Conservation (phyloP, 2,329 filamentous ascomycete genomes). For the Zymoseptoria passerinii region DNA sequence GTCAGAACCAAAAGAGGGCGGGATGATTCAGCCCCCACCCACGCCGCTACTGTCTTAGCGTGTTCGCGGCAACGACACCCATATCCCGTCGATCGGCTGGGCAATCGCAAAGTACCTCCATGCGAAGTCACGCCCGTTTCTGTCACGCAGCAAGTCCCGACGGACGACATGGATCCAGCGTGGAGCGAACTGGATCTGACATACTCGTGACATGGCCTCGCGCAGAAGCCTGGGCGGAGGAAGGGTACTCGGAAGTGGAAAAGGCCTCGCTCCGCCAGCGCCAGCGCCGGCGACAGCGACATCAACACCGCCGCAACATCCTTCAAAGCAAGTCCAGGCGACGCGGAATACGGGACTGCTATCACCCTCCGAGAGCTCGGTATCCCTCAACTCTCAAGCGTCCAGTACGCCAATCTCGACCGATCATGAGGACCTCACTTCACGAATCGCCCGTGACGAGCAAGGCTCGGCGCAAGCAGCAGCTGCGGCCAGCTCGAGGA, state of each 20-base stretch:
- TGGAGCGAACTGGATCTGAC: background rate
- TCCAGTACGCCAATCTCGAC: slow-evolving; percentile 65
- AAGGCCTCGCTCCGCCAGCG: slow-evolving; percentile 62
- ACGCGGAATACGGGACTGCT: slow-evolving; percentile 36
- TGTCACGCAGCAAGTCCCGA: background rate
- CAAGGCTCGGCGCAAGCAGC: slow-evolving; percentile 47
- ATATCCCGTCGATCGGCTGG: background rate
- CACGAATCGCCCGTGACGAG: slow-evolving; percentile 66
- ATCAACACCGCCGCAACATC: slow-evolving; percentile 47
- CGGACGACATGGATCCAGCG: background rate
- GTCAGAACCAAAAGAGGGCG: too few species aligned
- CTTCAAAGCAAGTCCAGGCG: slow-evolving; percentile 29
- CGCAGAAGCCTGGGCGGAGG: slow-evolving; percentile 81
- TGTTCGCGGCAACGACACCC: background rate
- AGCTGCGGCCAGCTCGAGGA: slow-evolving; percentile 53
- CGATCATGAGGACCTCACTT: slow-evolving; percentile 67
- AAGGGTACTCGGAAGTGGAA: slow-evolving; percentile 80
- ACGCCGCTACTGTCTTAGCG: background rate
- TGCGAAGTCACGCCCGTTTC: too few species aligned
- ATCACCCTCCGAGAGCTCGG: slow-evolving; percentile 61
- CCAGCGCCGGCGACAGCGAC: slow-evolving; percentile 39
- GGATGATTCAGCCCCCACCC: background rate
- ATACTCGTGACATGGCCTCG: slow-evolving; percentile 55
- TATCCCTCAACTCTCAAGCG: slow-evolving; percentile 67
- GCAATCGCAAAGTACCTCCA: background rate